These are phyloP conservation scores for Asterella californica DNA, from an alignment of 225 moss, liverwort and hornwort genomes.

Conservation along the genomic window DNA sequence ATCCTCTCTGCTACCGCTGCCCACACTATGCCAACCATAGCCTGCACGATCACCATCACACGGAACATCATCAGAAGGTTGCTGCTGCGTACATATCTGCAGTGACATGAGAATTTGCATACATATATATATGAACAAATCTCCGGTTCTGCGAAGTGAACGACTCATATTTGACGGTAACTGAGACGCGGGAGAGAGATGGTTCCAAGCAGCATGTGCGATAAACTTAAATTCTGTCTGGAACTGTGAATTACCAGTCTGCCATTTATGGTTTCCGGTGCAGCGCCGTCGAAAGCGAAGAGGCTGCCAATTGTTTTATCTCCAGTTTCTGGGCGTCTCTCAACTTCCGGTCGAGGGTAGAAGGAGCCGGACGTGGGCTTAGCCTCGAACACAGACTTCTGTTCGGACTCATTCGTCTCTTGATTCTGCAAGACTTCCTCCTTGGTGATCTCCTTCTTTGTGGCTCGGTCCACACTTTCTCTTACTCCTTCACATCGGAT, in stretches of 20 bases:
- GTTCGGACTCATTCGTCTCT: conserved; percentile 32
- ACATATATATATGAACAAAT: too few relatives aligned
- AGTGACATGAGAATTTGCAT: too few relatives aligned
- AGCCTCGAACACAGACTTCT: conserved; percentile 27
- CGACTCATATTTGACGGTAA: not conserved
- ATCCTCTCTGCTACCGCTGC: conserved; percentile 28
- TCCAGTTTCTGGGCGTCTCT: conserved; percentile 27
- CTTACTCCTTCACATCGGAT: conserved; percentile 26
- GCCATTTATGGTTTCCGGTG: conserved; percentile 27
- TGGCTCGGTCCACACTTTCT: conserved; percentile 14
- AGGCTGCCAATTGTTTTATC: conserved; percentile 11
- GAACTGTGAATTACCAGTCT: conserved; percentile 14
- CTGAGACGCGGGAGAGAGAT: not conserved
- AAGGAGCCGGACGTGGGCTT: conserved; percentile 28
- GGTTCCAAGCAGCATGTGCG: not conserved
- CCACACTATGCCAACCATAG: conserved; percentile 41
- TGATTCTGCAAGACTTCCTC: conserved; percentile 34
- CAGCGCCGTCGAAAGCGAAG: conserved; percentile 28
- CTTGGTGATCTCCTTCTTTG: conserved; percentile 22
- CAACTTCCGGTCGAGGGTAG: conserved; percentile 23
- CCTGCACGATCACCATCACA: conserved; percentile 8
- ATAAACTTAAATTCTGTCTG: too few relatives aligned
- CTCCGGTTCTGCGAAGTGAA: too few relatives aligned
- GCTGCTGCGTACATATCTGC: too few relatives aligned
- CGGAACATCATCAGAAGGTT: not conserved